phyloP scores from a whole-genome alignment of 2,329 filamentous ascomycete species.

The Basipetospora chlamydospora region DNA sequence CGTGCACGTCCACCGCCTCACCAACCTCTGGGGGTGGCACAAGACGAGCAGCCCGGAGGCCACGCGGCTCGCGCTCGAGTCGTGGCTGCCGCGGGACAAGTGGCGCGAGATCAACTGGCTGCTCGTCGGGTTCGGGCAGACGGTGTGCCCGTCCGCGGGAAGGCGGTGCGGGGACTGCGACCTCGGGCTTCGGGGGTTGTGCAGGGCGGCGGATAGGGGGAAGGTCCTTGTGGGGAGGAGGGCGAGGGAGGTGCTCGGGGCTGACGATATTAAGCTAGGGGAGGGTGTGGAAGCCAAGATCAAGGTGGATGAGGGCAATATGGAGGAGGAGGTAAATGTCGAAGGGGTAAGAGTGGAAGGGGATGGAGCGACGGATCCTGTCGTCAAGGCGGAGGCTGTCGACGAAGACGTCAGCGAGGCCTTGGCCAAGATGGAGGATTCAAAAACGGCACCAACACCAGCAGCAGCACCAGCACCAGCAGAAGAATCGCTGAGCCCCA shows the following conservation, averaged over 20 bases:
- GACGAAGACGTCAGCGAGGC: no score
- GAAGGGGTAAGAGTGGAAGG: no score
- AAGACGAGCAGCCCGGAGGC: constrained; percentile 69
- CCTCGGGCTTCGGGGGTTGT: constrained; percentile 61
- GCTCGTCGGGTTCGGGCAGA: constrained; percentile 79
- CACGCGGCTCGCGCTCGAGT: constrained; percentile 59
- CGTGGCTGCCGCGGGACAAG: constrained; percentile 68
- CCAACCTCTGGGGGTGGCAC: constrained; percentile 89
- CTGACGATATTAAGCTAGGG: constrained; percentile 11
- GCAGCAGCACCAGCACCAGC: no score
- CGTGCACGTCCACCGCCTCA: constrained; percentile 89
- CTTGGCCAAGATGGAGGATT: no score
- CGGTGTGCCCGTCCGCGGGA: constrained; percentile 67
- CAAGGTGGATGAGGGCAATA: constrained; percentile 15
- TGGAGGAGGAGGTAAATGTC: constrained; percentile 23
- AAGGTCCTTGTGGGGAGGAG: constrained; percentile 45
- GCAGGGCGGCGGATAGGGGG: constrained; percentile 53
- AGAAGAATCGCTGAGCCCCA: no score
- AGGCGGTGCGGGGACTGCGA: constrained; percentile 76
- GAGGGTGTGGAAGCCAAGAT: constrained; percentile 12
- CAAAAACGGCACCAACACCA: no score
- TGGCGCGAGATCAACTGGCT: constrained; percentile 91
- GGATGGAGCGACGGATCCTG: no score
- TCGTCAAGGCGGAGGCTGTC: no score
- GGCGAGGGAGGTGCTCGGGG: constrained; percentile 23